Base-by-base conservation (phyloP, 306 rosid genomes). In the Senna tora region DNA sequence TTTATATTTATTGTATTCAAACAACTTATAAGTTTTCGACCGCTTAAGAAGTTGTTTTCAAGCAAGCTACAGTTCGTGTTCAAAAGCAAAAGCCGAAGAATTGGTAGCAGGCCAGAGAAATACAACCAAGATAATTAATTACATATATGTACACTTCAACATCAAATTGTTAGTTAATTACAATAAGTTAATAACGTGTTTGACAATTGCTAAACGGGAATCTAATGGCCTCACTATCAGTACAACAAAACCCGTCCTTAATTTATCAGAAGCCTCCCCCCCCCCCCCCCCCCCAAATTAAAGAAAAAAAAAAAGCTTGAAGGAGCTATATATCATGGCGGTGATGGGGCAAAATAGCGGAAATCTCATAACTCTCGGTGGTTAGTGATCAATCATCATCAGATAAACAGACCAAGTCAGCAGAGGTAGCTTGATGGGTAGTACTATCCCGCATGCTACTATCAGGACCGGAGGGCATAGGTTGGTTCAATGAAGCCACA, bases 321-420 rank as follows among this genome's bases (percentile, higher is more conserved):
- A 77, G 64, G 13, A 34, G 45, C 74, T 8, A 74, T 14, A 34
- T 6, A 51, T 15, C 36, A 34, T 59, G 58, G 61, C 62, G 17
- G 68, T 46, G 81, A 71, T 60, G 5, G 74, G 51, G 51, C 70
- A 72, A 76, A 41, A 54, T 16, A 11, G 39, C 6, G 46, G 64
- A 58, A 32, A 63, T 4, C n/a, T 13, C 4, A 54, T 15, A 55
- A 43, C 51, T 20, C 64, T 16, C 52, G 7, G 32, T 38, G 74
- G 87, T 87, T 81, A 89, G 64, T 91, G 96, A 62, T 87, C 96
- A 51, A 91, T 91, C 97, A 62, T 87, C 96, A 51, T 93, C 97
- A 0, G 98, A 93, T 80, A 93, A 82, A 79, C 82, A 93, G 36
- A 91, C 98, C 41, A 89, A 30, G 25, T 86, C 85, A n/a, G 64